Percentiles rank a stretch among this genome's conserved stretches.
Evolutionary conservation across 352 stramenopile species (phyloP).

Genomic region (Pythium rhizo-oryzae): DNA sequence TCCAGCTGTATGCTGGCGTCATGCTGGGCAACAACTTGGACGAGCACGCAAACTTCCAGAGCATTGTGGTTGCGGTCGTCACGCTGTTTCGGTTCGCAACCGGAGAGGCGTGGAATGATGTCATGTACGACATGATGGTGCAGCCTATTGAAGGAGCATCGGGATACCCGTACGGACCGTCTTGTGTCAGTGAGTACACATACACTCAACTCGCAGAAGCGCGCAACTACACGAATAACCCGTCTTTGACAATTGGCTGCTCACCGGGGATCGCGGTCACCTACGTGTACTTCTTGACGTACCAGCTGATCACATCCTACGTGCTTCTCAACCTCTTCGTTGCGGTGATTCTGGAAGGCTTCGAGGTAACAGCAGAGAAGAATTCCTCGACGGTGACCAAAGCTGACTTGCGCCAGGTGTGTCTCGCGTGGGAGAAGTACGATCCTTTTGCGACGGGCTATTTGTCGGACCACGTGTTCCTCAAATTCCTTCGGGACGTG

Average conservation of each 20-base stretch:
- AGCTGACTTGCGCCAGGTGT: conserved; percentile 37
- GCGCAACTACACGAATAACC: conserved; percentile 30
- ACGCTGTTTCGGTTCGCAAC: conserved; percentile 73
- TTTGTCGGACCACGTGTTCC: conserved; percentile 43
- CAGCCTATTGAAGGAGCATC: conserved; percentile 27
- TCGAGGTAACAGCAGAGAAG: conserved; percentile 58
- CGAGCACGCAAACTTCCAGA: conserved; percentile 69
- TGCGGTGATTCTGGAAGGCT: conserved; percentile 80
- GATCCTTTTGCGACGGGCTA: conserved; percentile 36
- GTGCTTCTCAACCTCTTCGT: conserved; percentile 83
- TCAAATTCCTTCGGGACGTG: conserved; percentile 42
- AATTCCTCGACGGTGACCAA: conserved; percentile 41
- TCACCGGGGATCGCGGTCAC: conserved; percentile 39
- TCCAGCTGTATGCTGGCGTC: conserved; percentile 71
- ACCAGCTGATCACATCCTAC: conserved; percentile 65
- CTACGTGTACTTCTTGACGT: conserved; percentile 73
- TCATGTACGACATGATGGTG: conserved; percentile 79
- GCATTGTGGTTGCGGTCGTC: conserved; percentile 51
- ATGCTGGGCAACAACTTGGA: conserved; percentile 55
- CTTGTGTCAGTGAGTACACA: conserved; percentile 43
- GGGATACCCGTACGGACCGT: conserved; percentile 37
- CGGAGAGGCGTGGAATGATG: conserved; percentile 75
- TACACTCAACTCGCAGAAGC: conserved; percentile 35
- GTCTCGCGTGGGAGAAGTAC: conserved; percentile 40
- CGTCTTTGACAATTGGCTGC: conserved; percentile 44